phyloP scores from a whole-genome alignment of 1,284 basidiomycete species.

The Ganoderma sinense region DNA sequence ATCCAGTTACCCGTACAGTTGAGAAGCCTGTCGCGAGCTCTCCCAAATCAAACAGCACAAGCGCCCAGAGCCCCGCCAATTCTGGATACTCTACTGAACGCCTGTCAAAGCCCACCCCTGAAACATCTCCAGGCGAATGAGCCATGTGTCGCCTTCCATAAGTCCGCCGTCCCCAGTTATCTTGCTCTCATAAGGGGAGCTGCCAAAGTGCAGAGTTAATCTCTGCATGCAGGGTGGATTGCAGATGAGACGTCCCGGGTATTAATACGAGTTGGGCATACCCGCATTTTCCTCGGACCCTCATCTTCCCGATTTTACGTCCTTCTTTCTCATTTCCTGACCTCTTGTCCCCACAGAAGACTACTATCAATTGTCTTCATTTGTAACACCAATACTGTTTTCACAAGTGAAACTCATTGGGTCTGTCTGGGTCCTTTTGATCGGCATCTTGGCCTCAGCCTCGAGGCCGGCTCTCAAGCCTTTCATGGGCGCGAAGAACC shows the following conservation, averaged over 20 bases:
- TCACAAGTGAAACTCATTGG: not conserved
- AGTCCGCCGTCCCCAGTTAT: no score
- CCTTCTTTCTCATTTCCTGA: not conserved
- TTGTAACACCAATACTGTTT: not conserved
- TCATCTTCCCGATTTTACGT: not conserved
- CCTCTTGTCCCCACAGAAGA: not conserved
- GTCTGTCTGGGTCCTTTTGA: not conserved
- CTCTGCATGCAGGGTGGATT: no score
- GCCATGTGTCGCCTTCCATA: not conserved
- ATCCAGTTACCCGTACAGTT: not conserved
- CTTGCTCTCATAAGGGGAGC: no score
- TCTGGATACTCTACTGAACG: slow-evolving; percentile 16
- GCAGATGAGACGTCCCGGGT: no score
- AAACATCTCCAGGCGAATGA: not conserved
- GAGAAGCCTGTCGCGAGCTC: not conserved
- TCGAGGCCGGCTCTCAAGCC: not conserved
- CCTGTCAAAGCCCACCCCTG: not conserved
- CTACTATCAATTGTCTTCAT: not conserved
- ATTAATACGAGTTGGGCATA: no score
- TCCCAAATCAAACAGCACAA: not conserved
- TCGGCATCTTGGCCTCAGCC: not conserved
- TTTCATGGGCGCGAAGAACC: not conserved
- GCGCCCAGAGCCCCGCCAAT: slow-evolving; percentile 3
- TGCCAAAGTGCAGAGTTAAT: no score
- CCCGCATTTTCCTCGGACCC: no score